Percentiles rank a stretch among this genome's conserved stretches.
Conservation (phyloP, 306 rosid species). For the Albizia julibrissin region DNA sequence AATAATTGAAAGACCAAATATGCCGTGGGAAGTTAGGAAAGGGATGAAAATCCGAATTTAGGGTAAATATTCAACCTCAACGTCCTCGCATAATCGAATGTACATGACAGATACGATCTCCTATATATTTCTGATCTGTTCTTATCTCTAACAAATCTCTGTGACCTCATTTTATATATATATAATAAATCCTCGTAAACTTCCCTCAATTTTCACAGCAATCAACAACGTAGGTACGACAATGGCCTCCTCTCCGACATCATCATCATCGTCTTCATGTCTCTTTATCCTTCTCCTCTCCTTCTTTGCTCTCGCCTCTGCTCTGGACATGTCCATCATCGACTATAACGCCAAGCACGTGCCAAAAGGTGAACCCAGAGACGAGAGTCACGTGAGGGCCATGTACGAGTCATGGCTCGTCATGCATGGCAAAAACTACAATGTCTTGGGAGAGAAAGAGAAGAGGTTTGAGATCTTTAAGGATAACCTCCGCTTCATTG, state of each 20-base stretch:
- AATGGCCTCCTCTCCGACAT: slow-evolving; percentile 21
- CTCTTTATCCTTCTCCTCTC: slow-evolving; percentile 4
- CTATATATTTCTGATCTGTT: background rate
- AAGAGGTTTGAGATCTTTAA: slow-evolving; percentile 64
- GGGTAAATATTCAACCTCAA: background rate
- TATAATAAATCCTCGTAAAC: background rate
- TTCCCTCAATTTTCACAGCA: background rate
- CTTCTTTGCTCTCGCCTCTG: slow-evolving; percentile 1
- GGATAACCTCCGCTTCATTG: slow-evolving; percentile 64
- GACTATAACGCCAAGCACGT: slow-evolving; percentile 55
- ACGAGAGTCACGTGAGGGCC: slow-evolving; percentile 38
- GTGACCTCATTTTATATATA: background rate
- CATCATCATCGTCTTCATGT: background rate
- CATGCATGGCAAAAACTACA: slow-evolving; percentile 64
- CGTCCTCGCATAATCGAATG: background rate
- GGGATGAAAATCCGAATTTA: background rate
- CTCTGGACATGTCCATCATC: slow-evolving; percentile 80
- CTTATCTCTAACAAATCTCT: background rate
- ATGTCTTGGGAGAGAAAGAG: slow-evolving; percentile 73
- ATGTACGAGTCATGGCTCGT: slow-evolving; percentile 74
- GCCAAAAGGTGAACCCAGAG: background rate
- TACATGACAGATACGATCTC: background rate
- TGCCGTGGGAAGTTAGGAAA: background rate
- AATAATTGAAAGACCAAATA: background rate
- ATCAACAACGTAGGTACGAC: background rate